phyloP scores from a whole-genome alignment of 179 eudicot genomes.

The Carnegiea gigantea region DNA sequence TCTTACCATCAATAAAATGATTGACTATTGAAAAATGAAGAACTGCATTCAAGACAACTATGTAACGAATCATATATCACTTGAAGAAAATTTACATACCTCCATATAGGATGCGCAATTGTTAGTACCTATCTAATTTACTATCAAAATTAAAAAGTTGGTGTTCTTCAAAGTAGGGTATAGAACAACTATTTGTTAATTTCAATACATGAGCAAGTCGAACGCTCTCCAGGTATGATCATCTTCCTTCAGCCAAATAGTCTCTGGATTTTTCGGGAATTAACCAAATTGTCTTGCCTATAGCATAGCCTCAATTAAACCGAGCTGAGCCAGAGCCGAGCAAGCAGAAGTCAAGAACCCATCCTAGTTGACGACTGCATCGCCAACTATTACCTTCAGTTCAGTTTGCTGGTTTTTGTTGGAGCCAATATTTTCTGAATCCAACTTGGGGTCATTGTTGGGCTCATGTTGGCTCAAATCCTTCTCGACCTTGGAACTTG shows the following conservation, averaged over 20 bases:
- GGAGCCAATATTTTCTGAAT: not conserved
- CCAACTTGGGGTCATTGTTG: not conserved
- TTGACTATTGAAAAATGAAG: too few species aligned
- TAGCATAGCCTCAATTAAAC: not conserved
- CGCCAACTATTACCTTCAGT: not conserved
- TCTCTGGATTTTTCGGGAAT: conserved; percentile 4
- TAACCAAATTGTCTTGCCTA: not conserved
- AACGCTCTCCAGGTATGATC: not conserved
- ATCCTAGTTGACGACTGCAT: not conserved
- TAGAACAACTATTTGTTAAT: not conserved
- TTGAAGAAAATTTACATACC: too few species aligned
- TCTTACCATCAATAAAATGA: too few species aligned
- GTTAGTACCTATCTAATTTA: too few species aligned
- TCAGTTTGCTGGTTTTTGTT: not conserved
- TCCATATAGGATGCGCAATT: too few species aligned
- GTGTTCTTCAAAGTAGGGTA: not conserved
- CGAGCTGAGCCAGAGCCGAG: not conserved
- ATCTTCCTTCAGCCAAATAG: not conserved
- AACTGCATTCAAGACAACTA: too few species aligned
- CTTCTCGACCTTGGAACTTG: not conserved
- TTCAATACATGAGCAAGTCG: not conserved
- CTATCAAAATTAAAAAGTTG: not conserved
- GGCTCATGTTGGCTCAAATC: not conserved
- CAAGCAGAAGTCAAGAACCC: not conserved
- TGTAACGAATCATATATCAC: too few species aligned